Percentiles rank a stretch among this genome's conserved stretches.
phyloP scores from a whole-genome alignment of 1,139 yeast genomes.

The Protomyces arabidopsidicola region DNA sequence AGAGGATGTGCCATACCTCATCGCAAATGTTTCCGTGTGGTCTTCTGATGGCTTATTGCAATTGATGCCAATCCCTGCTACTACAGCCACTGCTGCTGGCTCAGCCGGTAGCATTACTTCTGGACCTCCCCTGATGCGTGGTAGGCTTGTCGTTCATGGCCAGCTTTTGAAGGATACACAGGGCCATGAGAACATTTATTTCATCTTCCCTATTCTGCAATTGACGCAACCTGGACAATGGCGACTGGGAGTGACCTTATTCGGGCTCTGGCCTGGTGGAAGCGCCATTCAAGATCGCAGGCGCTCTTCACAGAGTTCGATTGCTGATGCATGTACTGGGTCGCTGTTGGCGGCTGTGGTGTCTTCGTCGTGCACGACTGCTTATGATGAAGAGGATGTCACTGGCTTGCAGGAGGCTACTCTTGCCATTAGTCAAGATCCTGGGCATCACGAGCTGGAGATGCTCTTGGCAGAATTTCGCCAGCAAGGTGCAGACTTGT shows the following conservation, averaged over 20 bases:
- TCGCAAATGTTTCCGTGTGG: constrained; percentile 6
- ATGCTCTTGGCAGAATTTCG: background rate
- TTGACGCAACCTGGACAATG: constrained; percentile 10
- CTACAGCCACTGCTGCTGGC: background rate
- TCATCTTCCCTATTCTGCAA: constrained; percentile 7
- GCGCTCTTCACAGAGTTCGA: background rate
- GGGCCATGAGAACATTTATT: constrained; percentile 3
- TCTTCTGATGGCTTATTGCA: background rate
- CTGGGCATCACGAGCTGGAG: background rate
- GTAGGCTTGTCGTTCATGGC: constrained; percentile 1
- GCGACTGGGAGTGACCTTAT: background rate
- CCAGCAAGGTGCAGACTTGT: constrained; percentile 6
- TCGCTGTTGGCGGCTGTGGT: background rate
- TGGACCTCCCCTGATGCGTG: background rate
- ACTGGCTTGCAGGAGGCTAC: background rate
- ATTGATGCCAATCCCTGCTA: background rate
- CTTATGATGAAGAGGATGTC: constrained; percentile 1
- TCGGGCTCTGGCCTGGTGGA: constrained; percentile 6
- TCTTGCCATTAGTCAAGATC: background rate
- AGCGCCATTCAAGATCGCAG: background rate
- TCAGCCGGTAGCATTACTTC: background rate
- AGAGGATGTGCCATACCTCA: constrained; percentile 16
- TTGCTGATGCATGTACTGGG: background rate
- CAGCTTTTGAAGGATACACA: constrained; percentile 1
- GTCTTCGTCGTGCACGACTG: constrained; percentile 4